Conservation (phyloP, 768 basidiomycete genomes). For the Mycena polygramma region DNA sequence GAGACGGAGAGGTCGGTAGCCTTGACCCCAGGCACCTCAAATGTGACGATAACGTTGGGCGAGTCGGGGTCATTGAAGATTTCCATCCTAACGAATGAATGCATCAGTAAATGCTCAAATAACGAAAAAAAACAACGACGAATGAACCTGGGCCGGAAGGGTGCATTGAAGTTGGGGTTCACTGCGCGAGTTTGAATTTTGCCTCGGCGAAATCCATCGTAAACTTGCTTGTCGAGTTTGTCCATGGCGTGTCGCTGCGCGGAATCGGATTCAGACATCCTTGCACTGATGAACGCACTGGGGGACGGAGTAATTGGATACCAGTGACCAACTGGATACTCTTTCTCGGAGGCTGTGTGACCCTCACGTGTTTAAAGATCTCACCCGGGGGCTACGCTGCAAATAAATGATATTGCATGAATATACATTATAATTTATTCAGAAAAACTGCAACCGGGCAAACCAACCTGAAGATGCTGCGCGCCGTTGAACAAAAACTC, state of each 20-base stretch:
- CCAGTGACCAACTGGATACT: too few species aligned
- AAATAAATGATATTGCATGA: too few species aligned
- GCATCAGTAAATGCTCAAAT: background rate
- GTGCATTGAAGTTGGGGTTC: background rate
- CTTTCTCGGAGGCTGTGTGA: too few species aligned
- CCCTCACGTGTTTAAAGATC: too few species aligned
- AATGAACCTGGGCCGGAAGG: constrained; percentile 26
- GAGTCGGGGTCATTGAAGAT: constrained; percentile 55
- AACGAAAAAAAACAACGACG: too few species aligned
- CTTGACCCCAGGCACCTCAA: constrained; percentile 62
- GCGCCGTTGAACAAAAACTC: too few species aligned
- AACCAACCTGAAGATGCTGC: too few species aligned
- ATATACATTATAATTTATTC: too few species aligned
- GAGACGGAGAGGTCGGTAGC: constrained; percentile 50
- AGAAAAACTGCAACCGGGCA: too few species aligned
- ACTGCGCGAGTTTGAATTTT: constrained; percentile 1
- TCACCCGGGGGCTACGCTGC: too few species aligned
- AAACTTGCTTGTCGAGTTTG: background rate
- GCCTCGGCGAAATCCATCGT: constrained; percentile 2
- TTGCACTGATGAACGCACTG: background rate
- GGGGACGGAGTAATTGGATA: too few species aligned
- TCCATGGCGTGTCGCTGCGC: background rate
- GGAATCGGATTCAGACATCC: constrained; percentile 1
- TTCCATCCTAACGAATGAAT: constrained; percentile 52
- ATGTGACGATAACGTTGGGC: constrained; percentile 50